Percentiles rank a stretch among this genome's conserved stretches.
These are phyloP conservation scores for Ilyonectria destructans DNA, from an alignment of 2,329 filamentous ascomycete genomes.

Conservation along the genomic window DNA sequence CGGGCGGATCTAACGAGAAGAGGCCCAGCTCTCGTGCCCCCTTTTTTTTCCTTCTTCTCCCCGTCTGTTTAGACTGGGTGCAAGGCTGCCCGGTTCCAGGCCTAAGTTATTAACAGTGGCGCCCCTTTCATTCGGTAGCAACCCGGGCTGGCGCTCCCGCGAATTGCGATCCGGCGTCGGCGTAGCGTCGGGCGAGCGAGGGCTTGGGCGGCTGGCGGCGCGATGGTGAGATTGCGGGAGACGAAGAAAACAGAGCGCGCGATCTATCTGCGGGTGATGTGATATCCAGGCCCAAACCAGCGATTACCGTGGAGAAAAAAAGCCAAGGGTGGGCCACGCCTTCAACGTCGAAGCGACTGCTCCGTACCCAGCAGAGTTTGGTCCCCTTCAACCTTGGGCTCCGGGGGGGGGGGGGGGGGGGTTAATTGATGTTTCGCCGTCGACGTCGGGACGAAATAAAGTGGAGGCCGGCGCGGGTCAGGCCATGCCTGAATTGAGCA, in stretches of 20 bases:
- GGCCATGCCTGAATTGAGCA: conserved; percentile 27
- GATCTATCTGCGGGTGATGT: conserved; percentile 13
- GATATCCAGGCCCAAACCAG: background rate
- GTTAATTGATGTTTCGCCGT: conserved; percentile 2
- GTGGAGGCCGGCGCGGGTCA: conserved; percentile 33
- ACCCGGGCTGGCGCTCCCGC: conserved; percentile 6
- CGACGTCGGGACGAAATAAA: conserved; percentile 5
- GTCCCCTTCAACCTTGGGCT: conserved; percentile 14
- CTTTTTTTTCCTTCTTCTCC: background rate
- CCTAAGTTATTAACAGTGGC: background rate
- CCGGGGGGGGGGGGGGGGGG: conserved; percentile 14
- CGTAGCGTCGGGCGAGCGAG: conserved; percentile 1
- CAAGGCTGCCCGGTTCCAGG: conserved; percentile 4
- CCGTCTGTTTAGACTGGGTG: background rate
- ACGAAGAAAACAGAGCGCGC: background rate
- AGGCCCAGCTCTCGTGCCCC: conserved; percentile 9
- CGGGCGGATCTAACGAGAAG: conserved; percentile 26
- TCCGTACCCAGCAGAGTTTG: background rate
- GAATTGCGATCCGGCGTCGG: conserved; percentile 14
- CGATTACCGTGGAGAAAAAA: background rate
- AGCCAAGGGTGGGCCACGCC: conserved; percentile 12
- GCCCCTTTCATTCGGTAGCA: conserved; percentile 10
- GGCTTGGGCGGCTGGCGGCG: background rate
- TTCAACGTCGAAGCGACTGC: conserved; percentile 9
- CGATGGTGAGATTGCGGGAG: conserved; percentile 10